phyloP scores from a whole-genome alignment of 495 filamentous ascomycete genomes.

The Aspergillus wentii region DNA sequence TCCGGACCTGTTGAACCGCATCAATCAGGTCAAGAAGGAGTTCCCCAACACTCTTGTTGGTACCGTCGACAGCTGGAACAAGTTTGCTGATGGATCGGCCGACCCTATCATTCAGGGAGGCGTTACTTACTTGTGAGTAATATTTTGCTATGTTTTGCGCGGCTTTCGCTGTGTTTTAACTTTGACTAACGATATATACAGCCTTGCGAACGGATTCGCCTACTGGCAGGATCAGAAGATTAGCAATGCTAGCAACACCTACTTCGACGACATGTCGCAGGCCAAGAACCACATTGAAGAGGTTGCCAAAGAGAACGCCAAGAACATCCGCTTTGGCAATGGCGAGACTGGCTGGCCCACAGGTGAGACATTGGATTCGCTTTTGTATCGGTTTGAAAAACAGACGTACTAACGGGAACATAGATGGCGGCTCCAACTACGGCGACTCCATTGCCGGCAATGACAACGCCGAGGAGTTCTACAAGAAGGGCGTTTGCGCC shows the following conservation, averaged over 20 bases:
- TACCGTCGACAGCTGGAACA: constrained; percentile 82
- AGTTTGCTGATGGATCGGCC: constrained; percentile 67
- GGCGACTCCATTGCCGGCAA: constrained; percentile 58
- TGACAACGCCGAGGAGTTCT: constrained; percentile 57
- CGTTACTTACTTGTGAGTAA: constrained; percentile 57
- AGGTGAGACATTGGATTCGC: constrained; percentile 30
- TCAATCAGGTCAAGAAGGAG: constrained; percentile 53
- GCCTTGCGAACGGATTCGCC: constrained; percentile 73
- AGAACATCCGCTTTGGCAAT: constrained; percentile 62
- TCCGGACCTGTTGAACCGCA: constrained; percentile 54
- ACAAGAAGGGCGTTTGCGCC: constrained; percentile 62
- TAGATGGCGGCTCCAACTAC: constrained; percentile 59
- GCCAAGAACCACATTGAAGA: constrained; percentile 66
- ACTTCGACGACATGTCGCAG: constrained; percentile 70
- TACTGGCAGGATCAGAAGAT: constrained; percentile 74
- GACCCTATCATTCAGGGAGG: constrained; percentile 58
- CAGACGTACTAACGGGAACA: constrained; percentile 4
- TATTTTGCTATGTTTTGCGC: background rate
- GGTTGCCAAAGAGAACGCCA: constrained; percentile 45
- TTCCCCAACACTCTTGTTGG: constrained; percentile 59
- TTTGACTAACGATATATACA: constrained; percentile 14
- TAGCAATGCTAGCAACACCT: constrained; percentile 59
- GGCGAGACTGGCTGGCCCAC: constrained; percentile 74
- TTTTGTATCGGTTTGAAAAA: background rate
- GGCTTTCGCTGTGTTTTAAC: no score